These are phyloP conservation scores for Hymenoscyphus albidus DNA, from an alignment of 2,329 filamentous ascomycete species.

Conservation along the genomic window DNA sequence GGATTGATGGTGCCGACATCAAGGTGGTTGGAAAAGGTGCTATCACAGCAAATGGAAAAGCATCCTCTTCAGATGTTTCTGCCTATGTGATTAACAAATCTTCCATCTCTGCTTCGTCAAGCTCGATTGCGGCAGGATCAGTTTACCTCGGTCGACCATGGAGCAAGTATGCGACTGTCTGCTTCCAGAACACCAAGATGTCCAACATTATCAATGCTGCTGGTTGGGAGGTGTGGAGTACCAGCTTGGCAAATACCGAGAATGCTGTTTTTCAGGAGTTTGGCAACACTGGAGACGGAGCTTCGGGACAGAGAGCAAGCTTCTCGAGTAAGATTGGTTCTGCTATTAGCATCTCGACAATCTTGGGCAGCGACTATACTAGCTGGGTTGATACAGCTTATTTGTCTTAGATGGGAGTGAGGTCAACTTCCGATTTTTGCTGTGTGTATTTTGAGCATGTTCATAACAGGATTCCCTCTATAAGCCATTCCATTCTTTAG, in stretches of 20 bases:
- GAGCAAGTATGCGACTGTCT: constrained; percentile 47
- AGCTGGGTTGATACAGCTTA: constrained; percentile 44
- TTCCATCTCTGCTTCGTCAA: constrained; percentile 40
- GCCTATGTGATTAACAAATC: constrained; percentile 56
- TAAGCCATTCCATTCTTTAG: not conserved
- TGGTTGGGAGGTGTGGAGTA: constrained; percentile 50
- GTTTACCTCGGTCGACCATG: constrained; percentile 53
- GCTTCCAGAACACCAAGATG: constrained; percentile 47
- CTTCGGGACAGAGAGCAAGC: constrained; percentile 45
- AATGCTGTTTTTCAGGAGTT: constrained; percentile 51
- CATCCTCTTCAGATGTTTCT: constrained; percentile 38
- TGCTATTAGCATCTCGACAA: constrained; percentile 41
- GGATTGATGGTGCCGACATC: constrained; percentile 49
- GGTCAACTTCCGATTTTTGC: not conserved
- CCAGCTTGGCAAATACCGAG: constrained; percentile 40
- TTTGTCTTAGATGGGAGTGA: constrained; percentile 25
- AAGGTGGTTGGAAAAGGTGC: constrained; percentile 43
- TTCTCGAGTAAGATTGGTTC: constrained; percentile 42
- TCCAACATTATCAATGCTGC: constrained; percentile 47
- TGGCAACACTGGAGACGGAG: constrained; percentile 48
- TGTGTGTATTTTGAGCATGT: constrained; percentile 11
- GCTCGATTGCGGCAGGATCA: constrained; percentile 38
- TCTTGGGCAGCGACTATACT: constrained; percentile 44
- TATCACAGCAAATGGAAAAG: constrained; percentile 45
- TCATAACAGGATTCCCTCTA: not conserved